Evolutionary conservation across 176 grass and related monocot species (phyloP), one percentile per base, ranked within the genome.

Genomic region (Triticum urartu): DNA sequence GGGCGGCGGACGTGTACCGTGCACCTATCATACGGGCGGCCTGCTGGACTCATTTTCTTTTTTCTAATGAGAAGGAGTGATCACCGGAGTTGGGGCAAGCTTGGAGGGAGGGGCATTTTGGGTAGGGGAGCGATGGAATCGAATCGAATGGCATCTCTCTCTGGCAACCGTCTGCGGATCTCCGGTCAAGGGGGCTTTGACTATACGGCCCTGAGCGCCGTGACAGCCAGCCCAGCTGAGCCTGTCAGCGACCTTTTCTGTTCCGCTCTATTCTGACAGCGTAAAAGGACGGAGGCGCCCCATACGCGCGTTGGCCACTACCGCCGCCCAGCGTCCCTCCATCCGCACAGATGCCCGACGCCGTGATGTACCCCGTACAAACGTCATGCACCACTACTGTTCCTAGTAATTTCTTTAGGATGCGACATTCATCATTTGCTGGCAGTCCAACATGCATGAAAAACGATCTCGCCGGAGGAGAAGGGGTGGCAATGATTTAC

Each of bases 181-280:
- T 59, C 54, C 68, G 68, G 68, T 71, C 68, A 40, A 71, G 35
- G 68, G 67, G 68, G 68, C 68, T 71, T 71, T 71, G 68, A 71
- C 68, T 22, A 71, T 71, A 71, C 68, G 68, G 68, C 68, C 35
- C 35, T 59, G 54, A 2, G 50, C 17, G 18, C 54, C 54, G 54
- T 59, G 54, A 20, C 54, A 59, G 54, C 30, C 47, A 69, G 32
- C 28, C 13, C 28, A 35, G 30, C 65, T 68, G 15, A 39, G 68
- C 5, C 9, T 70, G 68, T 70, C 68, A 70, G 68, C 35, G 28
- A 1, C 35, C 35, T 40, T 71, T 71, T 71, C 68, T 71, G 34
- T 38, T 70, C 34, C 38, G 64, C 32, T 68, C 34, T 70, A 28
- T 17, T 68, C 65, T 68, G 65, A 9, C 65, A 34, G 0, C 0